Conservation (phyloP, 768 basidiomycete genomes). For the Termitomyces sp. region DNA sequence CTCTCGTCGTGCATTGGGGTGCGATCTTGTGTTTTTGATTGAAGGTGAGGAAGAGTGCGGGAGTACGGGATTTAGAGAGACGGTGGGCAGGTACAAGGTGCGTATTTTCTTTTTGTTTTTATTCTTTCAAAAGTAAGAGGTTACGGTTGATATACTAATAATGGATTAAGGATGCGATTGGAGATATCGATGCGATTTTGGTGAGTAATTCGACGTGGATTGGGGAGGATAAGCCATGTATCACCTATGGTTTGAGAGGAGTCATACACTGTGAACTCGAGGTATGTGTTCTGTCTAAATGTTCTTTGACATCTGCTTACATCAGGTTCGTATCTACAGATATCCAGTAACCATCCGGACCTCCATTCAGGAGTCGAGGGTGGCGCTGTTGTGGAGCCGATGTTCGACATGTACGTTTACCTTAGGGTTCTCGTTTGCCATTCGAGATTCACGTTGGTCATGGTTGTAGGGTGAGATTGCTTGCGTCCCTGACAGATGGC, state of each 20-base stretch:
- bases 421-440: background rate
- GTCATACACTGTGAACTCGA: constrained; percentile 86
- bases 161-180: constrained; percentile 64
- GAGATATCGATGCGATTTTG: constrained; percentile 84
- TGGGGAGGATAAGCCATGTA: constrained; percentile 85
- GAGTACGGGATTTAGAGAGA: constrained; percentile 79
- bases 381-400: constrained; percentile 83
- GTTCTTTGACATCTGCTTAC: background rate
- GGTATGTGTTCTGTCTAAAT: constrained; percentile 31
- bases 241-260: constrained; percentile 93
- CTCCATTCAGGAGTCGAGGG: constrained; percentile 95
- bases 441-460: background rate
- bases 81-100: constrained; percentile 75
- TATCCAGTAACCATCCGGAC: constrained; percentile 72
- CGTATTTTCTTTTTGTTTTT: background rate
- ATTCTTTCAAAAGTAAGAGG: background rate
- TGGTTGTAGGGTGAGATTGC: constrained; percentile 63
- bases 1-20: constrained; percentile 64
- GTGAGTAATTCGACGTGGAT: constrained; percentile 98
- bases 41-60: constrained; percentile 99
- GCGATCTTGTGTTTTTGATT: constrained; percentile 87
- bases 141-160: background rate
- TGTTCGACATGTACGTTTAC: constrained; percentile 79
- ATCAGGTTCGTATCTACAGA: constrained; percentile 31
- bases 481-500: constrained; percentile 65